Evolutionary conservation across 495 filamentous ascomycete species (phyloP).

Genomic region (Extremus antarcticus): DNA sequence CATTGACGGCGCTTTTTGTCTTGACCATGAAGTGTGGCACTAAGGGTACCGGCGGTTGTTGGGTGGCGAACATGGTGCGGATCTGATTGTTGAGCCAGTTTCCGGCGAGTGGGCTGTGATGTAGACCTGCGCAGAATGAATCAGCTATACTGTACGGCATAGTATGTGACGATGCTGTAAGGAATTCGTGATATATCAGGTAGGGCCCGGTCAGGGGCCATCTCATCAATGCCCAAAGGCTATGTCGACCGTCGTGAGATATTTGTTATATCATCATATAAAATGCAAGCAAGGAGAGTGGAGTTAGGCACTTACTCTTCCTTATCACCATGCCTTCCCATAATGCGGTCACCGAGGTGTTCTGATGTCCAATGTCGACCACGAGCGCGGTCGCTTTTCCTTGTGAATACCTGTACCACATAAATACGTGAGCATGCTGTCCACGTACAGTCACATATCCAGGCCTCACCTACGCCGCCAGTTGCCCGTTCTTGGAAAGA

Average conservation of each 20-base stretch:
- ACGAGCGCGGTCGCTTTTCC: slow-evolving; percentile 89
- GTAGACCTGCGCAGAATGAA: slow-evolving; percentile 42
- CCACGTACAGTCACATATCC: not conserved
- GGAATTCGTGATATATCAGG: not conserved
- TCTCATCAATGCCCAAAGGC: slow-evolving; percentile 18
- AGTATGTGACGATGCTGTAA: not conserved
- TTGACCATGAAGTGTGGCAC: slow-evolving; percentile 79
- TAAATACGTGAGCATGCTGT: slow-evolving; percentile 9
- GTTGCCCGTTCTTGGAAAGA: slow-evolving; percentile 58
- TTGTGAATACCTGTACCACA: slow-evolving; percentile 59
- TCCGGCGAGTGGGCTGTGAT: slow-evolving; percentile 73
- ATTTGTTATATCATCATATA: slow-evolving; percentile 6
- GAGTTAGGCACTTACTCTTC: slow-evolving; percentile 37
- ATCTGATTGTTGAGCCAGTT: slow-evolving; percentile 83
- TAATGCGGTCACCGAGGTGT: slow-evolving; percentile 80
- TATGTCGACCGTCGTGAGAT: slow-evolving; percentile 18
- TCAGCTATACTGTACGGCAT: not conserved
- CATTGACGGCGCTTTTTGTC: slow-evolving; percentile 80
- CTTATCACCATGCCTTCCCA: slow-evolving; percentile 90
- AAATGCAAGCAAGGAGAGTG: not conserved
- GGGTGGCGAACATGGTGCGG: slow-evolving; percentile 62
- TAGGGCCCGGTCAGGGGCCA: slow-evolving; percentile 13
- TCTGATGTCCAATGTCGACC: slow-evolving; percentile 83
- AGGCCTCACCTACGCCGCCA: slow-evolving; percentile 46
- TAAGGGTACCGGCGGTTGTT: slow-evolving; percentile 67